phyloP scores from a whole-genome alignment of 805 yeast species.

The Metschnikowia shivogae region DNA sequence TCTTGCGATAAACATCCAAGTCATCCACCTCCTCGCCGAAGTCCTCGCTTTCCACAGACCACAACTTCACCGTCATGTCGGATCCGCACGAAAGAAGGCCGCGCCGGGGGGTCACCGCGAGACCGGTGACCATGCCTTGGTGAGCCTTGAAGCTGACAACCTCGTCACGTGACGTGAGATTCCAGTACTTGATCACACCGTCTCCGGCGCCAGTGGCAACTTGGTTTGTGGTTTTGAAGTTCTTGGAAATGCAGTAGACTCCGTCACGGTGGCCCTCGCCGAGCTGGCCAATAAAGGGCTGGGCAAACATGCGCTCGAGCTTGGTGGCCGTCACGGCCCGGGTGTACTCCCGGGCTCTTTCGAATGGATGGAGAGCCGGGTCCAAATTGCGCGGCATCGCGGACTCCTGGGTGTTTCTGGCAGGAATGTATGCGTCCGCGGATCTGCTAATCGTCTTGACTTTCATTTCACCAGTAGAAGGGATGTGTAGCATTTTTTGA shows the following conservation, averaged over 20 bases:
- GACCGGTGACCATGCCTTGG: slow-evolving; percentile 82
- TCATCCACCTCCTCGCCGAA: slow-evolving; percentile 36
- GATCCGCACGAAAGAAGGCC: slow-evolving; percentile 80
- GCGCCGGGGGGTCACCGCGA: slow-evolving; percentile 59
- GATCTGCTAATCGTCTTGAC: slow-evolving; percentile 86
- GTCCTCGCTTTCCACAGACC: slow-evolving; percentile 69
- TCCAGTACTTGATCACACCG: slow-evolving; percentile 94
- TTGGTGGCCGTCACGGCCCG: slow-evolving; percentile 93
- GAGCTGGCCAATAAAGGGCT: slow-evolving; percentile 91
- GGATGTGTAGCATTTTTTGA: background rate
- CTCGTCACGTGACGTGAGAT: slow-evolving; percentile 74
- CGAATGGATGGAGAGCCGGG: slow-evolving; percentile 95
- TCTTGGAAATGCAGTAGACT: slow-evolving; percentile 80
- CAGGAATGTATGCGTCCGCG: slow-evolving; percentile 89
- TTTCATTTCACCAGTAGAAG: slow-evolving; percentile 47
- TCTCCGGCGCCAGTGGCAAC: slow-evolving; percentile 94
- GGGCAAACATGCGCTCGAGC: slow-evolving; percentile 93
- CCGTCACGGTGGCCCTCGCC: slow-evolving; percentile 97
- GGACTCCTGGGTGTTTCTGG: slow-evolving; percentile 82
- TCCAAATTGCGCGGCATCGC: slow-evolving; percentile 84
- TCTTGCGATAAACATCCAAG: slow-evolving; percentile 25
- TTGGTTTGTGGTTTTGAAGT: slow-evolving; percentile 62
- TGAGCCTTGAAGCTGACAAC: slow-evolving; percentile 79
- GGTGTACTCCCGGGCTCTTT: slow-evolving; percentile 94
- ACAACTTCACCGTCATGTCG: slow-evolving; percentile 83